Conservation (phyloP, 2,329 filamentous ascomycete species). For the Eutypella sp. region DNA sequence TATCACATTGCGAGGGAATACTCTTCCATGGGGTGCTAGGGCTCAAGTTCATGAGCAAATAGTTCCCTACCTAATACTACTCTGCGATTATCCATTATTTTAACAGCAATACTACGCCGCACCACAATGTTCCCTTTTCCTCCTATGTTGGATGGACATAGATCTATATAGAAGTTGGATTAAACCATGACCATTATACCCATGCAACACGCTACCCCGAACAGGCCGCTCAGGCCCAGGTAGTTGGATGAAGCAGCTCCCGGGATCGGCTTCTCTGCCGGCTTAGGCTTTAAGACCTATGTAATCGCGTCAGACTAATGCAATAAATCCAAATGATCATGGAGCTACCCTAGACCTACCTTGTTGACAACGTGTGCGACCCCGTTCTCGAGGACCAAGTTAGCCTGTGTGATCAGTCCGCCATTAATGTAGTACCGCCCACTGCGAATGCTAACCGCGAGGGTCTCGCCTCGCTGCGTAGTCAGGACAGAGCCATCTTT, state of each 20-base stretch:
- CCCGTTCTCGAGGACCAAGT: slow-evolving; percentile 16
- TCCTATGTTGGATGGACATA: not conserved
- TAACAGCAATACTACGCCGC: no score
- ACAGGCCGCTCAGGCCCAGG: not conserved
- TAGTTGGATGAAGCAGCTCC: not conserved
- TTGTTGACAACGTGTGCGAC: slow-evolving; percentile 20
- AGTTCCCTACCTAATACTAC: no score
- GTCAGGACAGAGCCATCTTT: slow-evolving; percentile 12
- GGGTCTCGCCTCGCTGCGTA: slow-evolving; percentile 10
- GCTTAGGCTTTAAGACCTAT: not conserved
- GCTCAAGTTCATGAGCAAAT: no score
- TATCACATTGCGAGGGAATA: no score
- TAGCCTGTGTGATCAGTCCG: slow-evolving; percentile 17
- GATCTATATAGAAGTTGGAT: not conserved
- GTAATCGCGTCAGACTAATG: not conserved
- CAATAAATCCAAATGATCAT: not conserved
- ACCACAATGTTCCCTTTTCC: no score
- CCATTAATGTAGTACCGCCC: slow-evolving; percentile 20
- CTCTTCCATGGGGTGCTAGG: no score
- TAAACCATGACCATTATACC: not conserved
- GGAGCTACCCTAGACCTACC: slow-evolving; percentile 6
- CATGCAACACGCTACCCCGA: not conserved
- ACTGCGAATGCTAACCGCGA: slow-evolving; percentile 14
- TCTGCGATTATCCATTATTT: no score
- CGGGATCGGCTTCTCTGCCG: no score